Conservation (phyloP, 345 rosid genomes). For the Murraya paniculata region DNA sequence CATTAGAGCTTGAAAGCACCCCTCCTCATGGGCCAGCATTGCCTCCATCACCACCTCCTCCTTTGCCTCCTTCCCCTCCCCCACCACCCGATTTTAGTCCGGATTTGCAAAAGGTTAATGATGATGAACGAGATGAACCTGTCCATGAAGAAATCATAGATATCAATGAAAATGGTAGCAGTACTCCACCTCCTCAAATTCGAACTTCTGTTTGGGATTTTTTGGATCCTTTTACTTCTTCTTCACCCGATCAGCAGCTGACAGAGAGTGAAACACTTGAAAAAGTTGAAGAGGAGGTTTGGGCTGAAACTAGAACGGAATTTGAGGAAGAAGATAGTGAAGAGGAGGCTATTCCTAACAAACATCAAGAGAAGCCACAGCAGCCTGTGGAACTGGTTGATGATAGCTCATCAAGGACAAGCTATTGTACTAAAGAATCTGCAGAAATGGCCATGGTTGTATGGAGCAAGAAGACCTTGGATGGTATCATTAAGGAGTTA, state of each 20-base stretch:
- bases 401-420: constrained; percentile 52
- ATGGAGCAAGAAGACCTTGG: constrained; percentile 59
- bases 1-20: constrained; percentile 61
- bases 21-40: constrained; percentile 30
- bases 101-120: constrained; percentile 37
- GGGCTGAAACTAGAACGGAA: constrained; percentile 68
- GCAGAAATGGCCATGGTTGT: constrained; percentile 33
- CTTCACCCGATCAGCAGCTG: constrained; percentile 22
- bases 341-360: constrained; percentile 34
- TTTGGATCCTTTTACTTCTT: constrained; percentile 47
- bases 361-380: constrained; percentile 37
- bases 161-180: constrained; percentile 30
- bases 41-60: constrained; percentile 49
- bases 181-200: constrained; percentile 40
- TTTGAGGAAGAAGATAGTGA: constrained; percentile 62
- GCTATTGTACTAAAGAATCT: constrained; percentile 51
- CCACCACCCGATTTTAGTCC: constrained; percentile 79
- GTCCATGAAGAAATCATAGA: constrained; percentile 41
- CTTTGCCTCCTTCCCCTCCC: constrained; percentile 66
- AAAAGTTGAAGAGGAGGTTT: constrained; percentile 51
- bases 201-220: constrained; percentile 46
- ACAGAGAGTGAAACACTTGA: constrained; percentile 33
- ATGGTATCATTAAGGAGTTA: constrained; percentile 63
- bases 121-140: constrained; percentile 26
- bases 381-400: constrained; percentile 40